A percentile compares a stretch with the other conserved stretches of the same genome.
Conservation (phyloP, 2,329 filamentous ascomycete genomes). For the Raffaelea albimanens region DNA sequence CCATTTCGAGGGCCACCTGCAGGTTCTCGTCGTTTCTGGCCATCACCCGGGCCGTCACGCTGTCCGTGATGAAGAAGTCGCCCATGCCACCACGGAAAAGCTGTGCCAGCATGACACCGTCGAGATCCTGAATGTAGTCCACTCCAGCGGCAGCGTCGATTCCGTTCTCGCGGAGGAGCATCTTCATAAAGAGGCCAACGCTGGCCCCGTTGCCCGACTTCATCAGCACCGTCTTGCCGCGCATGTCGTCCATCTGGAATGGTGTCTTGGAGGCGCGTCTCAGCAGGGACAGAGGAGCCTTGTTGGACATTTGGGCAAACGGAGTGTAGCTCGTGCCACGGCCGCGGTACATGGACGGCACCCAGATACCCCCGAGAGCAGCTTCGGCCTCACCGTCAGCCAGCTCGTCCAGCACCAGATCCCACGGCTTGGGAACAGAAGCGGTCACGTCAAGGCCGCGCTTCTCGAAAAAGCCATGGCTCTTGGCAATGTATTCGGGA, state of each 20-base stretch:
- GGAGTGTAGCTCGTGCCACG: slow-evolving; percentile 5
- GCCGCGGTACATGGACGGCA: slow-evolving; percentile 10
- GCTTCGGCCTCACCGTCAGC: slow-evolving; percentile 14
- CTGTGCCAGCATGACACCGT: slow-evolving; percentile 7
- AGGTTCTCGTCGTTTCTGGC: slow-evolving; percentile 5
- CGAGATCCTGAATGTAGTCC: slow-evolving; percentile 10
- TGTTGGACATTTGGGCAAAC: slow-evolving; percentile 11
- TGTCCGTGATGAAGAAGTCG: slow-evolving; percentile 10
- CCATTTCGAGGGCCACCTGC: slow-evolving; percentile 7
- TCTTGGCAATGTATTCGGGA: slow-evolving; percentile 20
- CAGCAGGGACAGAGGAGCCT: slow-evolving; percentile 7
- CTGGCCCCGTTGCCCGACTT: slow-evolving; percentile 10
- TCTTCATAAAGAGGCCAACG: slow-evolving; percentile 10
- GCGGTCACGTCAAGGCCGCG: slow-evolving; percentile 20
- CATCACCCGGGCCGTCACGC: slow-evolving; percentile 7
- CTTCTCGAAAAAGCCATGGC: slow-evolving; percentile 20
- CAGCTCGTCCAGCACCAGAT: slow-evolving; percentile 16
- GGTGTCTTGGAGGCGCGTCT: background rate
- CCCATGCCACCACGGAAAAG: slow-evolving; percentile 10
- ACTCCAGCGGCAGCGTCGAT: slow-evolving; percentile 5
- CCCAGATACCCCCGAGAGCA: slow-evolving; percentile 10
- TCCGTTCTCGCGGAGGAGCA: slow-evolving; percentile 10
- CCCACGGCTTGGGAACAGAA: slow-evolving; percentile 19
- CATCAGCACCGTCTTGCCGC: slow-evolving; percentile 8
- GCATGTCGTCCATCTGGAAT: slow-evolving; percentile 7